Evolutionary conservation across 2,329 filamentous ascomycete species (phyloP).

Genomic region (Arachnomyces sp.): DNA sequence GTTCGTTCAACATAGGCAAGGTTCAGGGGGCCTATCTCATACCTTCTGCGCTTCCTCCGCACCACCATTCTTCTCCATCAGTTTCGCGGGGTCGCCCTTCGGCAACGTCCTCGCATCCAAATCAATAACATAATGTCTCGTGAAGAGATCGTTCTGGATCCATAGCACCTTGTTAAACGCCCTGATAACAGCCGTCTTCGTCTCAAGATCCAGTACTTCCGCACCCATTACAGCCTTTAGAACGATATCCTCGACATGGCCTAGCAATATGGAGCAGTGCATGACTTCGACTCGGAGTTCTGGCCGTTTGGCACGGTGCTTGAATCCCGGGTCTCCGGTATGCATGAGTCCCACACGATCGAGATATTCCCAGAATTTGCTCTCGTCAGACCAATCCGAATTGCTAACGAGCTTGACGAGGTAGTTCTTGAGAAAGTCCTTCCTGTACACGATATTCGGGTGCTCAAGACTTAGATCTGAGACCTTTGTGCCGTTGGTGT

Average conservation of each 20-base stretch:
- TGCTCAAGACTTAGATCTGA: conserved; percentile 17
- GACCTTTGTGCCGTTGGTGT: conserved; percentile 6
- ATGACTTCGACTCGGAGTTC: conserved; percentile 22
- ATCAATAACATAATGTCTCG: conserved; percentile 17
- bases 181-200: conserved; percentile 16
- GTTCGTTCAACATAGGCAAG: no score
- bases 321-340: conserved; percentile 21
- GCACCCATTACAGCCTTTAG: conserved; percentile 19
- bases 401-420: conserved; percentile 20
- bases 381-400: conserved; percentile 21
- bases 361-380: conserved; percentile 22
- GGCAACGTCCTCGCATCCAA: no score
- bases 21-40: no score
- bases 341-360: conserved; percentile 23
- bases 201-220: conserved; percentile 17
- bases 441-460: conserved; percentile 21
- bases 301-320: conserved; percentile 17
- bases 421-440: conserved; percentile 22
- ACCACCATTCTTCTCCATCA: no score
- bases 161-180: conserved; percentile 24
- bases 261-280: conserved; percentile 19
- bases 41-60: no score
- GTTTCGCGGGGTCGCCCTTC: no score
- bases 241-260: conserved; percentile 21
- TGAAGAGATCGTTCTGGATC: conserved; percentile 26